These are phyloP conservation scores for Coemansia sp. DNA, from an alignment of 192 early-diverging fungal genomes.

Conservation along the genomic window DNA sequence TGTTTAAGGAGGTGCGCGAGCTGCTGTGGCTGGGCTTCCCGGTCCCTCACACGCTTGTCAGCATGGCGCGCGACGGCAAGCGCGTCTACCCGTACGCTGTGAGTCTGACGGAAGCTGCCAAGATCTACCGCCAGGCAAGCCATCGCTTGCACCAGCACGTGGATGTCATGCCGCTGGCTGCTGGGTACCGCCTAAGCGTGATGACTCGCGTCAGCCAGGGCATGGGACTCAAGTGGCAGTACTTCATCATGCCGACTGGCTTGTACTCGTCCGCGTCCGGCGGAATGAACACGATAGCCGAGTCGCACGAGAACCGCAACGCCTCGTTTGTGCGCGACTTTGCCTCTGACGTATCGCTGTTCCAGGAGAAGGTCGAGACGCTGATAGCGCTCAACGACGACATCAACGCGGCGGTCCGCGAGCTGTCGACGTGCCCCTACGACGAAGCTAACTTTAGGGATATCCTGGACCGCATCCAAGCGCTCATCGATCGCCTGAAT, in stretches of 20 bases:
- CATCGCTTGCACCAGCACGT: conserved; percentile 74
- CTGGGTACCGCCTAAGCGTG: conserved; percentile 93
- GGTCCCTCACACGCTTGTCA: conserved; percentile 86
- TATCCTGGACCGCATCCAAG: conserved; percentile 81
- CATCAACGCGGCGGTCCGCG: conserved; percentile 76
- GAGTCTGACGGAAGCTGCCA: conserved; percentile 90
- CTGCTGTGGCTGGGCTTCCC: conserved; percentile 93
- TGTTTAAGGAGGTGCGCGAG: conserved; percentile 99
- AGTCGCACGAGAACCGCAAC: conserved; percentile 79
- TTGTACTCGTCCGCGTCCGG: conserved; percentile 35
- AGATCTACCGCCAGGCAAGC: conserved; percentile 87
- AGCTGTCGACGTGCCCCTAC: conserved; percentile 80
- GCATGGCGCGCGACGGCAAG: conserved; percentile 92
- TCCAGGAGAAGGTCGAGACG: conserved; percentile 92
- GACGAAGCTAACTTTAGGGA: conserved; percentile 64
- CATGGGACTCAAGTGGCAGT: conserved; percentile 87
- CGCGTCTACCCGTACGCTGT: conserved; percentile 98
- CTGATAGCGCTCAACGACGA: conserved; percentile 82
- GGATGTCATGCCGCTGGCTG: conserved; percentile 76
- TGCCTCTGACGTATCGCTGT: conserved; percentile 81
- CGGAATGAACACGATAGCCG: conserved; percentile 25
- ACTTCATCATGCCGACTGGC: conserved; percentile 72
- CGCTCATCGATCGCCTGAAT: conserved; percentile 87
- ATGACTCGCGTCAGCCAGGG: conserved; percentile 78
- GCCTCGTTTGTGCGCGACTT: conserved; percentile 95